Conservation (phyloP, 176 grass and related monocot species). For the Cenchrus fungigraminus region DNA sequence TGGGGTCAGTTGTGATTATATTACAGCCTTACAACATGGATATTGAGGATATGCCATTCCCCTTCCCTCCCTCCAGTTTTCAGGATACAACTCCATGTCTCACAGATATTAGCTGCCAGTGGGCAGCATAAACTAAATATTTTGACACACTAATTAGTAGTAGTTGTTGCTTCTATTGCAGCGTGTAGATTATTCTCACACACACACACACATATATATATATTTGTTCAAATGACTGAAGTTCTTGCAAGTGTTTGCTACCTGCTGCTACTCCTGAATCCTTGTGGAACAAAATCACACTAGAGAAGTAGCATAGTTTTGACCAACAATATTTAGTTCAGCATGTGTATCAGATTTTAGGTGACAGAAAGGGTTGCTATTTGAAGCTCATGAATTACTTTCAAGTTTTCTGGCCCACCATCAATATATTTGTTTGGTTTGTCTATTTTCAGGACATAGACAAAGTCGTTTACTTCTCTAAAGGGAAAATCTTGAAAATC, state of each 20-base stretch:
- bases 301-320: not conserved
- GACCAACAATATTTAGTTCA: not conserved
- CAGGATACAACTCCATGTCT: not conserved
- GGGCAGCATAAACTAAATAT: not conserved
- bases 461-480: not conserved
- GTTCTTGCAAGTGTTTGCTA: constrained; percentile 5
- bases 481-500: not conserved
- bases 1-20: not conserved
- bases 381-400: not conserved
- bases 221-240: not conserved
- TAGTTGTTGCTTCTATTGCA: not conserved
- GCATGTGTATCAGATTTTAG: not conserved
- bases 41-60: not conserved
- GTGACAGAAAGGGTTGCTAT: not conserved
- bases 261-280: not conserved
- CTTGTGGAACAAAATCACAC: not conserved
- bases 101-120: not conserved
- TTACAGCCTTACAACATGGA: not conserved
- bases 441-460: not conserved
- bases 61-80: not conserved
- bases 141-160: not conserved
- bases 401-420: not conserved
- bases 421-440: not conserved
- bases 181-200: not conserved
- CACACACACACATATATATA: not conserved